Percentiles rank a stretch among this genome's conserved stretches.
phyloP scores from a whole-genome alignment of 78 protist species.

The Acrasis kona region DNA sequence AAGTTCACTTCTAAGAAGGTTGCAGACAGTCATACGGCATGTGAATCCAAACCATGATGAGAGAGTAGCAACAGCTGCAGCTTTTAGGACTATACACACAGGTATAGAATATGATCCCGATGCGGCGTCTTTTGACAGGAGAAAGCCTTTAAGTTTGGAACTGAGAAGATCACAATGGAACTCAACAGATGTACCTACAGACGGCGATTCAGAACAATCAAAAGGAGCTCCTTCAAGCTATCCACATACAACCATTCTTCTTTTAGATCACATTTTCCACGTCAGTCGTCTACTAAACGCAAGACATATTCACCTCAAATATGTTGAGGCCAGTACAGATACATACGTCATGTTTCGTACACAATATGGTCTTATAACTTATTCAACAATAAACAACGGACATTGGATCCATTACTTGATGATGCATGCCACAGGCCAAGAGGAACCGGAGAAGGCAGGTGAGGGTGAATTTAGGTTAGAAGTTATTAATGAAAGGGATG shows the following conservation, averaged over 20 bases:
- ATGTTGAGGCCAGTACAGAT: neutral
- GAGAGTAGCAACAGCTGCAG: too few relatives aligned
- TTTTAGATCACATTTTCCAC: neutral
- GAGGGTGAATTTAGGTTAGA: conserved; percentile 7
- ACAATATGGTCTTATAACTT: neutral
- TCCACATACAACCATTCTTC: neutral
- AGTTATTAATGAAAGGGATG: neutral
- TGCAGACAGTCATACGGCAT: too few relatives aligned
- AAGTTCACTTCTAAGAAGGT: too few relatives aligned
- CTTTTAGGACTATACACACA: neutral
- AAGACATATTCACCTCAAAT: neutral
- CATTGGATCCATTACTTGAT: conserved; percentile 3
- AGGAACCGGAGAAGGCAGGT: neutral
- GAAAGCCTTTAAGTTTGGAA: neutral
- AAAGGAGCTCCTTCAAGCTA: neutral
- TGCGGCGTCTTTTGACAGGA: neutral
- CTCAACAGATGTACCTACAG: neutral
- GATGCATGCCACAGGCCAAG: neutral
- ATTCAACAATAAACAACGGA: neutral
- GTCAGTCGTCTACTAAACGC: neutral
- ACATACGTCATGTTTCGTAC: conserved; percentile 3
- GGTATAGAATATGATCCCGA: neutral
- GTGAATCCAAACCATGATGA: too few relatives aligned
- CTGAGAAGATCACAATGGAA: neutral
- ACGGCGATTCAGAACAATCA: neutral